Conservation (phyloP, 441 rosid species). For the Kokia cookei region DNA sequence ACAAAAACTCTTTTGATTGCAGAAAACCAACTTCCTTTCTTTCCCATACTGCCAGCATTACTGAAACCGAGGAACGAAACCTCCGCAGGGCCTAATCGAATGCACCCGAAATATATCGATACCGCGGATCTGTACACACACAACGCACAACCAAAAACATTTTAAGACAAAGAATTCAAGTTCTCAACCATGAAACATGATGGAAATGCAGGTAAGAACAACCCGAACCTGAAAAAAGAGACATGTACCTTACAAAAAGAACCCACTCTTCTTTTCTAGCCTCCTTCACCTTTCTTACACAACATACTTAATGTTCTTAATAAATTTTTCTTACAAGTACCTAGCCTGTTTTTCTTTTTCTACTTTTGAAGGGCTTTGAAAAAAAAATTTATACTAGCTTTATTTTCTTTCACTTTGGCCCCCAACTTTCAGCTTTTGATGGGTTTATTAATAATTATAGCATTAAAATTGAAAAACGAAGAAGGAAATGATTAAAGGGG, state of each 20-base stretch:
- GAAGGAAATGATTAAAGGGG: background rate
- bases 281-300: conserved; percentile 28
- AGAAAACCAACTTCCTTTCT: conserved; percentile 91
- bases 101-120: background rate
- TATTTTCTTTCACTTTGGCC: conserved; percentile 13
- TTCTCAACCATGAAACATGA: background rate
- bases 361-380: background rate
- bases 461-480: background rate
- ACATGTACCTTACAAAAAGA: conserved; percentile 21
- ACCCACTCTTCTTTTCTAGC: conserved; percentile 18
- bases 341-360: conserved; percentile 7
- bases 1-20: conserved; percentile 79
- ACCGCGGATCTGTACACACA: background rate
- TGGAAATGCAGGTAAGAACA: background rate
- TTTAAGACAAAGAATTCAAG: background rate
- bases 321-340: background rate
- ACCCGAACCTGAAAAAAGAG: background rate
- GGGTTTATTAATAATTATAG: conserved; percentile 29
- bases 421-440: conserved; percentile 33
- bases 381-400: background rate
- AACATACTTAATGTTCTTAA: conserved; percentile 9
- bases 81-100: conserved; percentile 7
- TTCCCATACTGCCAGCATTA: conserved; percentile 82
- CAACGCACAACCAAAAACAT: background rate
- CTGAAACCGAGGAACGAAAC: conserved; percentile 13